Evolutionary conservation across 2,329 filamentous ascomycete species (phyloP).

Genomic region (Rhynchosporium graminicola): DNA sequence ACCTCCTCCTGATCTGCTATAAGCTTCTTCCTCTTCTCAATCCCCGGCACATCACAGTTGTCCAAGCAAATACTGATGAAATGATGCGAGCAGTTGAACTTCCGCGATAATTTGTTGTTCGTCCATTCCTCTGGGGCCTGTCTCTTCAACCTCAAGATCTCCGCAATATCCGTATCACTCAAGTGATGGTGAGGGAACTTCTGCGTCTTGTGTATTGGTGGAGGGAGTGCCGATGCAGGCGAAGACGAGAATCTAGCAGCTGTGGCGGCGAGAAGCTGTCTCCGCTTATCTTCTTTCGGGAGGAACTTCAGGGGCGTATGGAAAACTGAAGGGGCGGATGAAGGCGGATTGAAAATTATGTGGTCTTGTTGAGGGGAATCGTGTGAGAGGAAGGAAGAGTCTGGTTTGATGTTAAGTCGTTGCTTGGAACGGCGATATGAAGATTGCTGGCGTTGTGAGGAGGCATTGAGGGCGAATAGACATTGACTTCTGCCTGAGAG

Average conservation of each 20-base stretch:
- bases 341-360: constrained; percentile 60
- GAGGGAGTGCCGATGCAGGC: constrained; percentile 30
- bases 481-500: constrained; percentile 35
- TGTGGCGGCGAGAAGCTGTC: constrained; percentile 34
- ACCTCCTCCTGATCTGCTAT: constrained; percentile 50
- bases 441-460: constrained; percentile 39
- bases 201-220: constrained; percentile 29
- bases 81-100: constrained; percentile 56
- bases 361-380: constrained; percentile 44
- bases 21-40: constrained; percentile 47
- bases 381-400: constrained; percentile 56
- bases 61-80: constrained; percentile 61
- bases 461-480: constrained; percentile 34
- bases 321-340: constrained; percentile 56
- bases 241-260: constrained; percentile 24
- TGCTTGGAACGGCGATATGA: constrained; percentile 41
- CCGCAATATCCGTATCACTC: constrained; percentile 55
- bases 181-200: constrained; percentile 49
- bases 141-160: constrained; percentile 58
- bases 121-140: constrained; percentile 58
- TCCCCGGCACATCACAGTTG: constrained; percentile 38
- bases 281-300: constrained; percentile 47
- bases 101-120: constrained; percentile 52
- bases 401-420: constrained; percentile 55
- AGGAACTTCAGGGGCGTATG: constrained; percentile 70